Evolutionary conservation across 805 yeast species (phyloP).

Genomic region (Wickerhamomyces chambardii): DNA sequence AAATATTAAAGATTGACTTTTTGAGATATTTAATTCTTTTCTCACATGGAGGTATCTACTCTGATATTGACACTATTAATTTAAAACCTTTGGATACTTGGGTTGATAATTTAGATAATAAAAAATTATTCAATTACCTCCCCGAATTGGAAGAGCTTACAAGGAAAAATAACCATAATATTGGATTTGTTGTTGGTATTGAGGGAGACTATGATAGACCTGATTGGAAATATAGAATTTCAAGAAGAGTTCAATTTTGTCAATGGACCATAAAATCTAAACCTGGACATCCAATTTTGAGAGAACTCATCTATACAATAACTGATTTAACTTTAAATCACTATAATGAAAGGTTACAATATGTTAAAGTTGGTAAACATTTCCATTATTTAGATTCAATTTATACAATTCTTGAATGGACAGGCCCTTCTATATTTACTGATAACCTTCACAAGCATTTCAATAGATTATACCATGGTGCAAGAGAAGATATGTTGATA

Average conservation of each 20-base stretch:
- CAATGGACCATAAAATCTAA: conserved; percentile 56
- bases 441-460: conserved; percentile 35
- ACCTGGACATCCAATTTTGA: conserved; percentile 51
- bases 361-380: conserved; percentile 18
- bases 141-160: not conserved
- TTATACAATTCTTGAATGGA: conserved; percentile 33
- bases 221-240: conserved; percentile 42
- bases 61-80: conserved; percentile 52
- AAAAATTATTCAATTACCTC: conserved; percentile 15
- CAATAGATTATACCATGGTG: conserved; percentile 17
- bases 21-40: conserved; percentile 42
- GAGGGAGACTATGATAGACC: conserved; percentile 45
- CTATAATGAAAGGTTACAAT: conserved; percentile 20
- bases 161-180: conserved; percentile 19
- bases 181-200: conserved; percentile 47
- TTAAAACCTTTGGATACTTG: conserved; percentile 48
- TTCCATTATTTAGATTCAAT: conserved; percentile 21
- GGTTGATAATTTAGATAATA: conserved; percentile 38
- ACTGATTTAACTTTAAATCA: conserved; percentile 39
- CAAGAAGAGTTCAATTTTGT: conserved; percentile 49
- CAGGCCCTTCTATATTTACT: conserved; percentile 46
- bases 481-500: not conserved
- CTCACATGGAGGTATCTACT: conserved; percentile 51
- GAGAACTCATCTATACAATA: conserved; percentile 43
- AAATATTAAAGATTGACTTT: conserved; percentile 41